These are phyloP conservation scores for Rhizophlyctis rosea DNA, from an alignment of 192 early-diverging fungal genomes.

Conservation along the genomic window DNA sequence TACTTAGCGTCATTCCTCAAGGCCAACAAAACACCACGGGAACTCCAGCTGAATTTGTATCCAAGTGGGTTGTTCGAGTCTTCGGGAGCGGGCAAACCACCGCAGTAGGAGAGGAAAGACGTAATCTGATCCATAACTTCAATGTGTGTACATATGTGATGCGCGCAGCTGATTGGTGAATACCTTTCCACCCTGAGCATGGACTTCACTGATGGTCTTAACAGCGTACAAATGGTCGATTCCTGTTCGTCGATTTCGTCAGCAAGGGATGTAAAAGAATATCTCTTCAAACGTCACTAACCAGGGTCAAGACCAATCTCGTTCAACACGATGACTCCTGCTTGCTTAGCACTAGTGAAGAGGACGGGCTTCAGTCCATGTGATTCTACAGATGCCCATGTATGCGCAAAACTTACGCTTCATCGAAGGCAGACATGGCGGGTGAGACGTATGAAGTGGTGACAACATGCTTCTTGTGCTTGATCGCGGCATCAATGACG, in stretches of 20 bases:
- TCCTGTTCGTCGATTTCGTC: conserved; percentile 20
- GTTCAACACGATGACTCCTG: conserved; percentile 87
- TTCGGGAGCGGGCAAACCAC: conserved; percentile 92
- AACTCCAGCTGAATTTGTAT: conserved; percentile 98
- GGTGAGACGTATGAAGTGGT: conserved; percentile 95
- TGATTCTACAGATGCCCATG: neutral
- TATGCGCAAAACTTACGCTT: conserved; percentile 39
- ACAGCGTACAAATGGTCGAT: conserved; percentile 97
- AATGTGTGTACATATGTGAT: neutral
- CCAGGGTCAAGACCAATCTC: conserved; percentile 98
- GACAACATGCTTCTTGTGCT: conserved; percentile 86
- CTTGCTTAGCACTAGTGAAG: conserved; percentile 61
- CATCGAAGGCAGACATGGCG: conserved; percentile 78
- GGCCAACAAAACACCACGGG: conserved; percentile 95
- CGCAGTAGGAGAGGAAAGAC: conserved; percentile 96
- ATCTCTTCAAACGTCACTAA: neutral
- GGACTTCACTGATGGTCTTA: conserved; percentile 89
- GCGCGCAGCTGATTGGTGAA: neutral
- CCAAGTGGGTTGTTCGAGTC: conserved; percentile 82
- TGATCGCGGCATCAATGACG: conserved; percentile 73
- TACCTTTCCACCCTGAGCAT: conserved; percentile 76
- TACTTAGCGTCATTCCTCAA: conserved; percentile 92
- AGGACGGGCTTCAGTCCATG: neutral
- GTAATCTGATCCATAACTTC: conserved; percentile 29
- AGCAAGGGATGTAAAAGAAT: neutral